Evolutionary conservation across 129 eudicot species (phyloP), one percentile per base, ranked within the genome.

Genomic region (Artemisia annua): DNA sequence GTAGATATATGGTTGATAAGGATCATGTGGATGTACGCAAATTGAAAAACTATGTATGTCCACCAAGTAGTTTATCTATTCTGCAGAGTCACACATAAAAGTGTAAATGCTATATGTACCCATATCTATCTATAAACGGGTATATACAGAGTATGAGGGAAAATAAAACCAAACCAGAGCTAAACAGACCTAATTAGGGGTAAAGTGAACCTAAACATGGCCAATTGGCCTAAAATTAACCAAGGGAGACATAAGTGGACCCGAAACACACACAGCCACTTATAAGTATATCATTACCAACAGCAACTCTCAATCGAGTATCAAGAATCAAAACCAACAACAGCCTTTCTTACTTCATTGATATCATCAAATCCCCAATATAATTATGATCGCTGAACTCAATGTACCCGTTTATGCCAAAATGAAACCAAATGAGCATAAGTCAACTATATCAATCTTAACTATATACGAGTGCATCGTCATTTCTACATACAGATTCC

Each of bases 311-410:
- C 8, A 19, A 32, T 73, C 43, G 35, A 30, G 11, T 63, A 51
- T 15, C 51, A 63, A 60, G 60, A 60, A 63, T 51, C 7, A 50
- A n/a, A 63, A 50, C 18, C 70, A 73, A 73, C 63, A 63, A 8
- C 70, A 73, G 8, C 48, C 32, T 72, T 72, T 60, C 48, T n/a
- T 49, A 26, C 39, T 26, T 50, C 35, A 35, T 17, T 30, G 43
- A 54, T 11, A 4, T 22, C 43, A 74, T 17, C 3, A 50, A 73
- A 57, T 18, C 13, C 65, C 52, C 18, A 17, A 28, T 11, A 72
- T 0, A 17, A 70, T 11, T 35, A 70, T 55, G 50, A 55, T 70
- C 74, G 39, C 17, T 10, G 39, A 55, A 70, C 35, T 51, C 60
- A 26, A 69, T n/a, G 46, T 50, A 22, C 5, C 48, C 24, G 18